These are phyloP conservation scores for Berkeleyomyces basicola DNA, from an alignment of 2,329 filamentous ascomycete genomes.

Conservation along the genomic window DNA sequence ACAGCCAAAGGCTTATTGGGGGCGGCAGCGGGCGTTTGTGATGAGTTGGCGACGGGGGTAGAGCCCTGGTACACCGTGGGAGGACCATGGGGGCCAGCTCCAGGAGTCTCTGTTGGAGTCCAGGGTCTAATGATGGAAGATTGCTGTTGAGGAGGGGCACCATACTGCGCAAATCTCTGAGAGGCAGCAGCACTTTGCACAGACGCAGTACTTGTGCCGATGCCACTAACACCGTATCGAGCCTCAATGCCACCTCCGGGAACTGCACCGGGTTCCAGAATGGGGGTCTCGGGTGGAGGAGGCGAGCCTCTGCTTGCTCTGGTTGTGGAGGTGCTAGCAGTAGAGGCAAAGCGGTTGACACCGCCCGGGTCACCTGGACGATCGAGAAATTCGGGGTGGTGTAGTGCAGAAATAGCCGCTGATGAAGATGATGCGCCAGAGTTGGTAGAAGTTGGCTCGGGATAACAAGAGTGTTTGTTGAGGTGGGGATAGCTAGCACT, in stretches of 20 bases:
- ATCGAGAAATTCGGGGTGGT: constrained; percentile 19
- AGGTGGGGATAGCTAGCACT: constrained; percentile 20
- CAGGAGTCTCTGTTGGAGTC: constrained; percentile 87
- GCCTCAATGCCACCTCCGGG: constrained; percentile 74
- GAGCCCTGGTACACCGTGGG: constrained; percentile 83
- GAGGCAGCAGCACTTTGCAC: constrained; percentile 60
- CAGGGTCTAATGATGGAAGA: constrained; percentile 51
- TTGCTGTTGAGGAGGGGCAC: constrained; percentile 26
- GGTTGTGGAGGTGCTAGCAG: constrained; percentile 84
- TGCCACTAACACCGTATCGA: constrained; percentile 71
- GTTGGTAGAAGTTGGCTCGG: constrained; percentile 29
- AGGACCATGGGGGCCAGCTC: constrained; percentile 72
- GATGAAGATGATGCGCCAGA: neutral
- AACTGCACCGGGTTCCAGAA: constrained; percentile 53
- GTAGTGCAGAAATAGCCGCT: constrained; percentile 19
- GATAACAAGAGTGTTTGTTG: constrained; percentile 43
- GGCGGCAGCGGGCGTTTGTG: neutral
- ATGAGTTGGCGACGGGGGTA: constrained; percentile 23
- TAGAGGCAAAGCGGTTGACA: constrained; percentile 54
- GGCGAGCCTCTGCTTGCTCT: constrained; percentile 83
- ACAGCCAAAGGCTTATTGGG: constrained; percentile 2
- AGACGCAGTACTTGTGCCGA: constrained; percentile 57
- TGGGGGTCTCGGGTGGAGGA: constrained; percentile 82
- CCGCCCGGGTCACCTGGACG: constrained; percentile 28
- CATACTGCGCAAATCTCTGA: constrained; percentile 68